A percentile compares a stretch with the other conserved stretches of the same genome.
phyloP scores from a whole-genome alignment of 441 rosid genomes.

The Brassica hybrid region DNA sequence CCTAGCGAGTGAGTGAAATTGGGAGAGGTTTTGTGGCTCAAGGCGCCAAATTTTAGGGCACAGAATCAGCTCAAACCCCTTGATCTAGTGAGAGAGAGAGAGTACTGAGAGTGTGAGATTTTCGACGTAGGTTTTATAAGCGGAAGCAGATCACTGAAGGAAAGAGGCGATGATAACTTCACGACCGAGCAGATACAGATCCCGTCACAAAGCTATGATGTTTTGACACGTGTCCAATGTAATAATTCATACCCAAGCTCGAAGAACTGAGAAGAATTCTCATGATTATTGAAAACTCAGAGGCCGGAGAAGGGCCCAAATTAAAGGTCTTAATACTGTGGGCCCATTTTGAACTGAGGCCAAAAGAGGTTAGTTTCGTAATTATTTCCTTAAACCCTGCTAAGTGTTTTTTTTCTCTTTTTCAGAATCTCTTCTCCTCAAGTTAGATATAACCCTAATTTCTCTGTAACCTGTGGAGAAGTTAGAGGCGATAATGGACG shows the following conservation, averaged over 20 bases:
- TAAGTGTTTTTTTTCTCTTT: not conserved
- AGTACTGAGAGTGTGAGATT: slow-evolving; percentile 18
- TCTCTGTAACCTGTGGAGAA: slow-evolving; percentile 13
- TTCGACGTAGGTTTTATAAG: slow-evolving; percentile 33
- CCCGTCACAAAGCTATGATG: slow-evolving; percentile 12
- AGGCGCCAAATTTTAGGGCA: slow-evolving; percentile 35
- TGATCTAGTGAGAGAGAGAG: slow-evolving; percentile 36
- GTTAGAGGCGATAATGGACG: slow-evolving; percentile 45
- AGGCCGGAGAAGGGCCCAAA: not conserved
- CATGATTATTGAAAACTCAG: not conserved
- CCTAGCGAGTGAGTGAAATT: slow-evolving; percentile 6
- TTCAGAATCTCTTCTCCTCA: not conserved
- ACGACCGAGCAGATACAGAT: slow-evolving; percentile 41
- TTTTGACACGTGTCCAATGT: slow-evolving; percentile 35
- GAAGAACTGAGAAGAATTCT: not conserved
- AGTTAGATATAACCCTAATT: slow-evolving; percentile 34
- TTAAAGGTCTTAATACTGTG: not conserved
- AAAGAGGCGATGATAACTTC: slow-evolving; percentile 37
- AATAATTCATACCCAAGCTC: not conserved
- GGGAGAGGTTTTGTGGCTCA: not conserved
- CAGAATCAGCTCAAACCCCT: slow-evolving; percentile 26
- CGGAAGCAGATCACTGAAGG: slow-evolving; percentile 29
- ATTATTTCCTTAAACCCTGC: slow-evolving; percentile 28
- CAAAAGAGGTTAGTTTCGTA: slow-evolving; percentile 18
- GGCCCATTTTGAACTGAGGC: slow-evolving; percentile 1